Percentiles rank a stretch among this genome's conserved stretches.
Evolutionary conservation across 78 protist genomes (phyloP).

Genomic region (Cyanophora paradoxa): DNA sequence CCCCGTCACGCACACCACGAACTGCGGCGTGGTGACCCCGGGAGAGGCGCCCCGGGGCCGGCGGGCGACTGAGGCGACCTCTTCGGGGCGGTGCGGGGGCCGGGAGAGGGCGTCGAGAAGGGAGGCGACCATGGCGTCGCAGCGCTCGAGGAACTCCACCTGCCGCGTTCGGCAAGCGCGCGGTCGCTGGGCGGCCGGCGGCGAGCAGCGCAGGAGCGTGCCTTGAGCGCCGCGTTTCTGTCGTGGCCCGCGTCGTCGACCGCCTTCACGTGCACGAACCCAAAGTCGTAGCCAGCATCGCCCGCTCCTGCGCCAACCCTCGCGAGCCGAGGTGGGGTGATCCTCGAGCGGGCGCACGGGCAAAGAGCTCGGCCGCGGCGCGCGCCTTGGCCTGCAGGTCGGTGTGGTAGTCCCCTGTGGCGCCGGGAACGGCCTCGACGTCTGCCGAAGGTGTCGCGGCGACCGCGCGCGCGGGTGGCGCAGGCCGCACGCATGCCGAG

Average conservation of each 20-base stretch:
- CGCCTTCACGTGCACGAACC: constrained; percentile 74
- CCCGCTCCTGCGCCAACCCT: too few relatives aligned
- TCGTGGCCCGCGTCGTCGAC: constrained; percentile 50
- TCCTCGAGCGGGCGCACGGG: too few relatives aligned
- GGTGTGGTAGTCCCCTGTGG: constrained; percentile 77
- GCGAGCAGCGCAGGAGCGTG: too few relatives aligned
- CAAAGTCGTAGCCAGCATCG: constrained; percentile 28
- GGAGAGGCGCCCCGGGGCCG: too few relatives aligned
- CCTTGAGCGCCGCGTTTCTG: constrained; percentile 2
- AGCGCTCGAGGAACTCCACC: constrained; percentile 25
- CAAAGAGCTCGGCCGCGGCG: constrained; percentile 18
- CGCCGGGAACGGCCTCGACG: constrained; percentile 45
- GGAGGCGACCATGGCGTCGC: constrained; percentile 35
- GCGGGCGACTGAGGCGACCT: too few relatives aligned
- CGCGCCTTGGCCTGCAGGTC: constrained; percentile 56
- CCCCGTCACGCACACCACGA: constrained; percentile 58
- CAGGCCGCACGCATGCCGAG: constrained; percentile 36
- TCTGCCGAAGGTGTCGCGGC: background rate
- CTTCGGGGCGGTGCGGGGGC: background rate
- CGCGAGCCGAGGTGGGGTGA: too few relatives aligned
- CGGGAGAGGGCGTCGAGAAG: constrained; percentile 1
- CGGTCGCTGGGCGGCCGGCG: too few relatives aligned
- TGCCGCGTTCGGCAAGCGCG: too few relatives aligned
- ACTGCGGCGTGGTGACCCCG: too few relatives aligned
- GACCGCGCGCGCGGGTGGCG: background rate